A percentile compares a stretch with the other conserved stretches of the same genome.
phyloP scores from a whole-genome alignment of 352 stramenopile species.

The Paralagenidium karlingii region DNA sequence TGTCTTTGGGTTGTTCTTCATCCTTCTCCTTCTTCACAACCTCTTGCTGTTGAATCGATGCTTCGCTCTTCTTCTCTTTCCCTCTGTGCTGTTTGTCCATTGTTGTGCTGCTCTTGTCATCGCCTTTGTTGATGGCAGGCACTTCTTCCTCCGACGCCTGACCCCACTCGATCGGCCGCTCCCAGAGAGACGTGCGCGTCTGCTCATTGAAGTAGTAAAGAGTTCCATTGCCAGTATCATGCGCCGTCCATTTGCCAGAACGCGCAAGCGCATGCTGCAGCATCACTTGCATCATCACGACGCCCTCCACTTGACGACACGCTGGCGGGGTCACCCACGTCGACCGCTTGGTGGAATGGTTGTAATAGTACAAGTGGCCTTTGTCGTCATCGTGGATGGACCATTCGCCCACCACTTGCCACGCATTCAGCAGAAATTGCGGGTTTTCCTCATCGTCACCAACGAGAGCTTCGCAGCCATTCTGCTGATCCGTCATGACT shows the following conservation, averaged over 20 bases:
- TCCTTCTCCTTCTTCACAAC: constrained; percentile 9
- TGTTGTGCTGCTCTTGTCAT: background rate
- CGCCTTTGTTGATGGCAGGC: background rate
- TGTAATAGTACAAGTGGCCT: constrained; percentile 69
- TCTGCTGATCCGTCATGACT: too few relatives aligned
- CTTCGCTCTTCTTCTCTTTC: constrained; percentile 2
- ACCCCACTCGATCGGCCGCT: constrained; percentile 52
- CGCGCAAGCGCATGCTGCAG: constrained; percentile 49
- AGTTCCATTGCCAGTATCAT: constrained; percentile 53
- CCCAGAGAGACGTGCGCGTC: constrained; percentile 53
- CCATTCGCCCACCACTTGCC: constrained; percentile 45
- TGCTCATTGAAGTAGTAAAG: constrained; percentile 76
- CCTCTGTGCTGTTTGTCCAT: too few relatives aligned
- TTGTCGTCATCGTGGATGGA: constrained; percentile 63
- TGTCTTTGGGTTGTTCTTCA: constrained; percentile 10
- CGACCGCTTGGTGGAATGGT: constrained; percentile 24
- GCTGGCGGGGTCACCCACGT: constrained; percentile 37
- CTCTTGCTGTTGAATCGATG: background rate
- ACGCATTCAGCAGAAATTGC: constrained; percentile 31
- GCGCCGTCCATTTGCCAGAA: constrained; percentile 53
- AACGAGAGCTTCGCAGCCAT: too few relatives aligned
- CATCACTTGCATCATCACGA: constrained; percentile 82
- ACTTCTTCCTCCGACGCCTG: constrained; percentile 5
- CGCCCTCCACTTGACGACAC: constrained; percentile 20
- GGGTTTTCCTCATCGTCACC: too few relatives aligned